Percentiles rank a stretch among this genome's conserved stretches.
These are phyloP conservation scores for Pleurotus cornucopiae DNA, from an alignment of 768 basidiomycete species.

Conservation along the genomic window DNA sequence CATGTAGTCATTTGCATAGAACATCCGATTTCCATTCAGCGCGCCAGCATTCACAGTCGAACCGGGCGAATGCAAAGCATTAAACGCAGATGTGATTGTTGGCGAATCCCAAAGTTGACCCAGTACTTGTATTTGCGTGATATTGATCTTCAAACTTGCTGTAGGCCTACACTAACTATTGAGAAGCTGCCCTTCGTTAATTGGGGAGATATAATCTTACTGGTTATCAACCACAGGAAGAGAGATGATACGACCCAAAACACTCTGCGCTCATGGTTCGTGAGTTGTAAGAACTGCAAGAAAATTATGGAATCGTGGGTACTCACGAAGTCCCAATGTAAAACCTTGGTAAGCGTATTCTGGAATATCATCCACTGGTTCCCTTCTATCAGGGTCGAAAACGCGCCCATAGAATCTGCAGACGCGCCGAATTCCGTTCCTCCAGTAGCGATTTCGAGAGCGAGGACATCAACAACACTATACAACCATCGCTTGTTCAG, in stretches of 20 bases:
- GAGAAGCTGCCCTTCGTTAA: no score
- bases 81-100: constrained; percentile 21
- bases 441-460: constrained; percentile 40
- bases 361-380: constrained; percentile 49
- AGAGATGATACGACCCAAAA: constrained; percentile 17
- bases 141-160: constrained; percentile 33
- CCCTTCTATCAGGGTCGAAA: constrained; percentile 38
- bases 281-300: background rate
- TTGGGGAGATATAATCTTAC: constrained; percentile 3
- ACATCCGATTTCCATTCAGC: constrained; percentile 39
- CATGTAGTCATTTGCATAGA: constrained; percentile 47
- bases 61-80: constrained; percentile 19
- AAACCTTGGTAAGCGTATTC: constrained; percentile 32
- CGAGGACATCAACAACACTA: constrained; percentile 43
- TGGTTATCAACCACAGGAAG: constrained; percentile 33
- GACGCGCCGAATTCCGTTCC: constrained; percentile 35
- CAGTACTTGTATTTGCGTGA: constrained; percentile 33
- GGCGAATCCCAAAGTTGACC: constrained; percentile 33
- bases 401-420: constrained; percentile 22
- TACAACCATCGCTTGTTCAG: background rate
- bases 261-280: constrained; percentile 2
- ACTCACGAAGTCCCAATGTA: constrained; percentile 49
- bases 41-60: constrained; percentile 33
- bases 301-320: background rate
- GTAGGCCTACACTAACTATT: constrained; percentile 26